Evolutionary conservation across 148 eudicot species (phyloP), one percentile per base, ranked within the genome.

Genomic region (Silene conica): DNA sequence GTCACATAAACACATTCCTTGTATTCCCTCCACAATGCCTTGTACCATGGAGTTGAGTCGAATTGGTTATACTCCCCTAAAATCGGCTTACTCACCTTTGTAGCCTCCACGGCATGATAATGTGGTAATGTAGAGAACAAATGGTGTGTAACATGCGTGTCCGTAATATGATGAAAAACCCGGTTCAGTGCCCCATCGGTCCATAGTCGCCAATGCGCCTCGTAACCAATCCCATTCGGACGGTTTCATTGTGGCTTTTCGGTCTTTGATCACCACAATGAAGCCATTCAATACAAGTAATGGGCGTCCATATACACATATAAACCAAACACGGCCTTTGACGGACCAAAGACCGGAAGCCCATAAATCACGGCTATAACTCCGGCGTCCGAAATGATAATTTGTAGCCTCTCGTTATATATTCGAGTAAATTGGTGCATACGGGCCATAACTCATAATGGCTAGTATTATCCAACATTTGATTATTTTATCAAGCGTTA

Each of bases 81-180:
- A 19, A 93, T 80, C 15, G 98, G 98, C 77, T 82, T 93, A 15
- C 90, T 89, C 0, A 89, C 93, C 77, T 85, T 87, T 2, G 96
- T 93, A 1, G 98, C 96, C 77, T 93, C 98, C 96, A 84, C 85
- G 1, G 98, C 98, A 59, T 93, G 91, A 63, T 93, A 93, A 82
- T 93, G 98, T 3, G 98, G 98, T 82, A 93, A 86, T 2, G 89
- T 87, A 1, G 98, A 86, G 87, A 93, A 80, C 76, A 93, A 69
- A 75, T 93, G 98, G 79, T 93, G 98, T 0, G 89, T 89, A 8
- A 93, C 92, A 34, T 93, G 98, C 6, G 98, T 93, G 31, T 93
- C 92, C 0, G 96, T 88, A 4, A 89, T 90, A 80, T 93, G 85
- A 66, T 93, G 96, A 81, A 93, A 90, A 55, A 93, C 93, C 77